These are phyloP conservation scores for Fragosphaeria purpurea DNA, from an alignment of 2,329 filamentous ascomycete species.

Conservation along the genomic window DNA sequence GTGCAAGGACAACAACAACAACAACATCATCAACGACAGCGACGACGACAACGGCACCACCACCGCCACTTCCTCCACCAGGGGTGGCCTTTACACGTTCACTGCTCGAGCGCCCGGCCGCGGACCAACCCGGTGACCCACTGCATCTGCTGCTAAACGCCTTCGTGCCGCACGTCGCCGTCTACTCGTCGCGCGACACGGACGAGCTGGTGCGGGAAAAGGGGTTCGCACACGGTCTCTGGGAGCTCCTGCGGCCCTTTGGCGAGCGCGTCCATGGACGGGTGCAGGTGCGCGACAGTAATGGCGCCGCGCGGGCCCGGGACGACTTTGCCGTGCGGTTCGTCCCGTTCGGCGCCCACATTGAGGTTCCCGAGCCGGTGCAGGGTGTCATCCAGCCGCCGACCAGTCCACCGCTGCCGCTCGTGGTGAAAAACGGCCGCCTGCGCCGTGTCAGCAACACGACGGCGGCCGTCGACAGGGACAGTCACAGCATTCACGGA, in stretches of 20 bases:
- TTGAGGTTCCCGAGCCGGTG: conserved; percentile 39
- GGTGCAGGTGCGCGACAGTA: conserved; percentile 81
- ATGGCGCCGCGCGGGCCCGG: conserved; percentile 69
- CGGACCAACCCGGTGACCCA: conserved; percentile 9
- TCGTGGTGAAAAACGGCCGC: background rate
- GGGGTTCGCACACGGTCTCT: conserved; percentile 71
- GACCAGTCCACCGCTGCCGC: conserved; percentile 6
- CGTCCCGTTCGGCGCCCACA: conserved; percentile 53
- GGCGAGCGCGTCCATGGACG: conserved; percentile 82
- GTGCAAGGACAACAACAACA: conserved; percentile 15
- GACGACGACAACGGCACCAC: background rate
- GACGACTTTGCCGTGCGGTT: conserved; percentile 91
- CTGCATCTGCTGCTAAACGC: conserved; percentile 61
- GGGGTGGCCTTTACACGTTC: conserved; percentile 31
- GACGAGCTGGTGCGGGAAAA: conserved; percentile 72
- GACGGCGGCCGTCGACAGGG: background rate
- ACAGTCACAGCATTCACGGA: too few relatives aligned
- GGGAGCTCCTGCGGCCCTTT: conserved; percentile 81
- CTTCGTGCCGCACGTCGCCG: conserved; percentile 80
- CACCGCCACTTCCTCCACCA: conserved; percentile 18
- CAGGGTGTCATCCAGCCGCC: conserved; percentile 22
- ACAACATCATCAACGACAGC: background rate
- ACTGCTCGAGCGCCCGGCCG: conserved; percentile 18
- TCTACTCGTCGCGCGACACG: conserved; percentile 80
- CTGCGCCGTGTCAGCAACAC: background rate